Conservation (phyloP, 345 rosid genomes). For the Kernera saxatilis region DNA sequence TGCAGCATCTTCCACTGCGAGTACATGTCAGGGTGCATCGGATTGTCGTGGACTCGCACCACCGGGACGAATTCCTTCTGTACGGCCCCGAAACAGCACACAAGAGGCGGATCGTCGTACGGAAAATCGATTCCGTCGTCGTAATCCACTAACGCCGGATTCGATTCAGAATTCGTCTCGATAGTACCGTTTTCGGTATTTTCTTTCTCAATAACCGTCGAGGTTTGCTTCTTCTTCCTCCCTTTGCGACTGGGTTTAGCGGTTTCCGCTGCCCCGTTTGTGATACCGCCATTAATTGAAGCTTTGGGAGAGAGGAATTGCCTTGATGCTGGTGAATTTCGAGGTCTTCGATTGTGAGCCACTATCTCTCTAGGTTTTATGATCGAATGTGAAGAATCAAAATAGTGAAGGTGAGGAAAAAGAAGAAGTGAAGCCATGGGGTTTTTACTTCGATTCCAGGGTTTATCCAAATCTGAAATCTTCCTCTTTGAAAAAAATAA, state of each 20-base stretch:
- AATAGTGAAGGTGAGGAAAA: constrained; percentile 42
- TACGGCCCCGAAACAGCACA: constrained; percentile 86
- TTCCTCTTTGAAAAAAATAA: neutral
- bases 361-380: constrained; percentile 12
- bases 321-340: neutral
- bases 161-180: constrained; percentile 13
- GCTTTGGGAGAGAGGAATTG: constrained; percentile 20
- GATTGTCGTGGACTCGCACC: constrained; percentile 71
- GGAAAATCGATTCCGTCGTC: constrained; percentile 77
- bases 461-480: constrained; percentile 42
- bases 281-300: constrained; percentile 31
- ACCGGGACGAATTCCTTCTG: constrained; percentile 81
- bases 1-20: constrained; percentile 92
- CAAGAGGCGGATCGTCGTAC: constrained; percentile 69
- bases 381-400: constrained; percentile 13
- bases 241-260: constrained; percentile 58
- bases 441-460: constrained; percentile 17
- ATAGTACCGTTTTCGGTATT: constrained; percentile 13
- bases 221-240: constrained; percentile 46
- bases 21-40: constrained; percentile 80
- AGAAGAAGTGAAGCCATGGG: constrained; percentile 56
- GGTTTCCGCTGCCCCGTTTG: constrained; percentile 42
- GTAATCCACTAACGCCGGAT: constrained; percentile 35
- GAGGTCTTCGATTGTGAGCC: neutral
- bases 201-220: constrained; percentile 20